Evolutionary conservation across 805 yeast genomes (phyloP), one percentile per base, ranked within the genome.

Genomic region (Clavispora fructus): DNA sequence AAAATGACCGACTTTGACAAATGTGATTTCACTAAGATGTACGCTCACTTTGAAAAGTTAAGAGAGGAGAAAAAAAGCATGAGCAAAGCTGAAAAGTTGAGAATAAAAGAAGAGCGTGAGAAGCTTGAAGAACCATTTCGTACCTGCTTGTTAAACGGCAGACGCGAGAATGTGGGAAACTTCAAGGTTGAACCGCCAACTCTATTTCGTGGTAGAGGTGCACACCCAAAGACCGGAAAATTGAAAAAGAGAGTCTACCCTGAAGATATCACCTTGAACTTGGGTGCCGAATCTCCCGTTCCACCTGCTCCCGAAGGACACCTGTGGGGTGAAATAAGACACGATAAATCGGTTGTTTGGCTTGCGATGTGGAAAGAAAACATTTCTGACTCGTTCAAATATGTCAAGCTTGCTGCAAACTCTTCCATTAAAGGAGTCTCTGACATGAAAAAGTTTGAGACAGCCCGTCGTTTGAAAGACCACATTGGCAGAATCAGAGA

Each of bases 131-230:
- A 86, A 60, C 83, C 85, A 28, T 92, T 73, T 68, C 87, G 87
- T 59, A 81, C 77, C 25, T 92, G 98, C 69, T 61, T 77, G 30
- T 69, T 92, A 41, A 88, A 92, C 62, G 97, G 97, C 14, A 78
- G 96, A 55, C 85, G 79, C 58, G 97, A 92, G 60, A 91, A 84
- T 57, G 95, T 92, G 28, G 97, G 97, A 23, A 92, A 92, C 62
- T 92, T 92, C 64, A 75, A 92, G 60, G 83, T 92, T 41, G 99
- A 92, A 73, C 98, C 98, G 29, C 98, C 99, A 0, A 97, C 96
- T 1, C 70, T 92, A 45, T 92, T 91, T 62, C 77, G 97, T 65
- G 99, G 98, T 39, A 86, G 98, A 65, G 98, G 97, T 59, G 90
- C 92, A 0, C 98, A 91, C 64, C 98, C 98, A 14, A 89, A 87